Evolutionary conservation across 768 basidiomycete genomes (phyloP).

Genomic region (Boletus bicolor): DNA sequence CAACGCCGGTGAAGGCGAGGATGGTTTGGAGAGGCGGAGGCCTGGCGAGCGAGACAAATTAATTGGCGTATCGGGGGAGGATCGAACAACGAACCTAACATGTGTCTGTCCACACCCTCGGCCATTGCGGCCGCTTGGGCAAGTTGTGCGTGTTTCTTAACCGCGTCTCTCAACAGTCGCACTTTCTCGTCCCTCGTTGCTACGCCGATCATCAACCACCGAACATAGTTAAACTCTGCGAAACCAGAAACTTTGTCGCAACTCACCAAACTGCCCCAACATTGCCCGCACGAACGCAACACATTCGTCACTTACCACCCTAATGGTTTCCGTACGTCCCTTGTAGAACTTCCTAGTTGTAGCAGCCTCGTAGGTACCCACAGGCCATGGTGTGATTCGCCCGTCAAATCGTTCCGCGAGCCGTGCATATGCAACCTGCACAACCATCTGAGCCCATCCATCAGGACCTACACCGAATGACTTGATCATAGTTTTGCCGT

Average conservation of each 20-base stretch:
- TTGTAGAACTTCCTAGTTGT: conserved; percentile 85
- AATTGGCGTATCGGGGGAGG: not conserved
- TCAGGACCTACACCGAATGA: conserved; percentile 87
- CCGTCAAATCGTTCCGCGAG: conserved; percentile 42
- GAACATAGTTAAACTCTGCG: not conserved
- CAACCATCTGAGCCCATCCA: conserved; percentile 90
- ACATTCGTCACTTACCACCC: conserved; percentile 73
- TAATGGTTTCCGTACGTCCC: conserved; percentile 92
- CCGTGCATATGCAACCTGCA: conserved; percentile 85
- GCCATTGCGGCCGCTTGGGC: conserved; percentile 65
- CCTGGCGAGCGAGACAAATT: conserved; percentile 39
- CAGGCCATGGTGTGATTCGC: conserved; percentile 43
- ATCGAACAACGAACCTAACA: conserved; percentile 58
- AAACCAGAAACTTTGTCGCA: not conserved
- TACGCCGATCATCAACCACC: conserved; percentile 1
- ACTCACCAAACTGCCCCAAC: conserved; percentile 47
- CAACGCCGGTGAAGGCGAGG: conserved; percentile 63
- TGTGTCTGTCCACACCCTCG: conserved; percentile 81
- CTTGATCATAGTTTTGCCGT: conserved; percentile 88
- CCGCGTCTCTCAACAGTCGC: conserved; percentile 54
- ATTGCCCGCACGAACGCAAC: conserved; percentile 77
- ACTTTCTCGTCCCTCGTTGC: conserved; percentile 42
- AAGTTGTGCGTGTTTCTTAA: conserved; percentile 60
- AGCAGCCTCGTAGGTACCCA: conserved; percentile 92
- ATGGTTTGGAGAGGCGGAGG: conserved; percentile 61